Conservation (phyloP, 495 filamentous ascomycete species). For the Rostrohypoxylon terebratum region DNA sequence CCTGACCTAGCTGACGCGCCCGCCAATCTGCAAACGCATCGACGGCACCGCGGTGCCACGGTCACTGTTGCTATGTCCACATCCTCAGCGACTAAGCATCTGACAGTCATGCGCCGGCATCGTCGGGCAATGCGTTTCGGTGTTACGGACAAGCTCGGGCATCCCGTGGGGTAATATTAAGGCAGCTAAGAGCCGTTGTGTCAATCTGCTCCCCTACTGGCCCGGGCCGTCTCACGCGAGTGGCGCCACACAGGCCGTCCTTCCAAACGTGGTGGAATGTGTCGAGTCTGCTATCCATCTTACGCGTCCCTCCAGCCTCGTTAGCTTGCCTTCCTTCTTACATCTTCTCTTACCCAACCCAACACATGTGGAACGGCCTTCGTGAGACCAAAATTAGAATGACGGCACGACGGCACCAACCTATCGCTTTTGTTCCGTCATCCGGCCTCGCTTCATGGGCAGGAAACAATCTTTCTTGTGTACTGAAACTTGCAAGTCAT, state of each 20-base stretch:
- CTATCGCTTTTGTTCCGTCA: conserved; percentile 7
- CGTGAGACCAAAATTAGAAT: conserved; percentile 10
- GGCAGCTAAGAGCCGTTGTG: neutral
- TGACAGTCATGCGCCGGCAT: conserved; percentile 12
- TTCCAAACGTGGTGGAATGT: conserved; percentile 28
- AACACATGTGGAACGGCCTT: conserved; percentile 27
- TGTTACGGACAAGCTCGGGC: conserved; percentile 14
- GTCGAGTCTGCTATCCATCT: conserved; percentile 10
- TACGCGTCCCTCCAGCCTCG: conserved; percentile 30
- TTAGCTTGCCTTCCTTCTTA: conserved; percentile 1
- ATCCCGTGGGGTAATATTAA: conserved; percentile 18
- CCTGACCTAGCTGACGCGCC: conserved; percentile 22
- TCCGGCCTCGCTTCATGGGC: conserved; percentile 1
- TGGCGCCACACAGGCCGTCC: conserved; percentile 6
- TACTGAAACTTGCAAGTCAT: conserved; percentile 9
- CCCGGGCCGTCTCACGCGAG: conserved; percentile 15
- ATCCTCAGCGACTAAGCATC: neutral
- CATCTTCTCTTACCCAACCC: neutral
- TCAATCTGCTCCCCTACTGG: neutral
- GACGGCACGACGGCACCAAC: neutral
- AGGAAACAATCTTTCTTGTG: neutral
- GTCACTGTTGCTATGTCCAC: conserved; percentile 2
- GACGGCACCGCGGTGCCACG: conserved; percentile 8
- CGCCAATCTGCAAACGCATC: conserved; percentile 9
- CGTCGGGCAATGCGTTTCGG: conserved; percentile 10